Evolutionary conservation across 1,139 yeast genomes (phyloP).

Genomic region (Hyphopichia burtonii): DNA sequence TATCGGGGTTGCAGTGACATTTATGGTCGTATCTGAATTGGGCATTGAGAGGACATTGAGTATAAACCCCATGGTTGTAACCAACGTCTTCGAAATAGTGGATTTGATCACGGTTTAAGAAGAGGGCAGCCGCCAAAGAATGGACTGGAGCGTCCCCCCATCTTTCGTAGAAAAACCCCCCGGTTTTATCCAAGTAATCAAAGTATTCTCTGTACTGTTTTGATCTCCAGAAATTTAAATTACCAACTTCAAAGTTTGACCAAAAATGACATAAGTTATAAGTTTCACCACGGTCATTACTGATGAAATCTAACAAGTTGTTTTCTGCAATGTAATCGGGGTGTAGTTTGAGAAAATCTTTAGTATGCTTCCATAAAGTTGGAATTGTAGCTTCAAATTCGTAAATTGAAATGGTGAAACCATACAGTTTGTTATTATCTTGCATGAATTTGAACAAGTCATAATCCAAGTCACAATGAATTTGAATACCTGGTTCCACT

Average conservation of each 20-base stretch:
- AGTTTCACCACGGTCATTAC: slow-evolving; percentile 59
- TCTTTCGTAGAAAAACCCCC: slow-evolving; percentile 90
- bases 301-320: slow-evolving; percentile 51
- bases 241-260: slow-evolving; percentile 89
- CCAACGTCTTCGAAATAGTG: slow-evolving; percentile 85
- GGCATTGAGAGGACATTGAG: slow-evolving; percentile 55
- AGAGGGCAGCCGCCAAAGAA: slow-evolving; percentile 75
- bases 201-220: slow-evolving; percentile 68
- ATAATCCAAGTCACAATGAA: slow-evolving; percentile 62
- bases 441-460: slow-evolving; percentile 66
- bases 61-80: slow-evolving; percentile 68
- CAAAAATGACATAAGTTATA: slow-evolving; percentile 89
- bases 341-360: slow-evolving; percentile 44
- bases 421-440: slow-evolving; percentile 58
- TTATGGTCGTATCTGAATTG: slow-evolving; percentile 42
- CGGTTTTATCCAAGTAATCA: slow-evolving; percentile 67
- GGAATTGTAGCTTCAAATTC: slow-evolving; percentile 60
- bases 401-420: slow-evolving; percentile 64
- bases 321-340: slow-evolving; percentile 47
- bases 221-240: slow-evolving; percentile 72
- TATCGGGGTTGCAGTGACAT: slow-evolving; percentile 50
- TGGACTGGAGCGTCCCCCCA: slow-evolving; percentile 98
- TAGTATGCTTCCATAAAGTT: slow-evolving; percentile 57
- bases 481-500: slow-evolving; percentile 65
- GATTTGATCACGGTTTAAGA: slow-evolving; percentile 61